A percentile compares a stretch with the other conserved stretches of the same genome.
These are phyloP conservation scores for Epichloe bromicola DNA, from an alignment of 2,329 filamentous ascomycete species.

Conservation along the genomic window DNA sequence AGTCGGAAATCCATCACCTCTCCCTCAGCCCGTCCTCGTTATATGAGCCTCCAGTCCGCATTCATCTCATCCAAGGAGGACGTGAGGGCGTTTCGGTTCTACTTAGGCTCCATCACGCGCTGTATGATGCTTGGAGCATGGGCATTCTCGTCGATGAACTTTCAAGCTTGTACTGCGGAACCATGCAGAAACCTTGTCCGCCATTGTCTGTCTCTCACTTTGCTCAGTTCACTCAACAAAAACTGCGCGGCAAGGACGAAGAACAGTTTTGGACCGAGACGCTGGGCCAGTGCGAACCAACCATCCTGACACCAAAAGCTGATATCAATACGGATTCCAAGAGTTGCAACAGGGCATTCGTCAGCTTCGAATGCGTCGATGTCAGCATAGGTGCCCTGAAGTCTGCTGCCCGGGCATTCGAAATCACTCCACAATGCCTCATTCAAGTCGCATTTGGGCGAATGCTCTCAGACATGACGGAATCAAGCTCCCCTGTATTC, in stretches of 20 bases:
- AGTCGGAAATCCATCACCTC: not conserved
- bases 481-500: not conserved
- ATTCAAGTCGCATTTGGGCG: constrained; percentile 4
- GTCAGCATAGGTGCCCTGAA: constrained; percentile 2
- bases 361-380: constrained; percentile 2
- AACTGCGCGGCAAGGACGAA: not conserved
- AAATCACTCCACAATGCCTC: constrained; percentile 2
- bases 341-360: not conserved
- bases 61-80: not conserved
- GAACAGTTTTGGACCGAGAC: not conserved
- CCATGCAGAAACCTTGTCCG: not conserved
- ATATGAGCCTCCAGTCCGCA: not conserved
- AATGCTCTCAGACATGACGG: not conserved
- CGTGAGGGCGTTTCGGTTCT: not conserved
- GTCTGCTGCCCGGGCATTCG: constrained; percentile 1
- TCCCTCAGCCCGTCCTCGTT: not conserved
- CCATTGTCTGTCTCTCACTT: not conserved
- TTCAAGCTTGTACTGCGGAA: not conserved
- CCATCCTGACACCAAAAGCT: not conserved
- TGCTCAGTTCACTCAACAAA: not conserved
- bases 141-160: not conserved
- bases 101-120: not conserved
- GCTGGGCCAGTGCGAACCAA: not conserved
- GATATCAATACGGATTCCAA: not conserved
- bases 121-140: constrained; percentile 1